Percentiles rank a stretch among this genome's conserved stretches.
These are phyloP conservation scores for Curvularia sp. DNA, from an alignment of 2,329 filamentous ascomycete genomes.

Conservation along the genomic window DNA sequence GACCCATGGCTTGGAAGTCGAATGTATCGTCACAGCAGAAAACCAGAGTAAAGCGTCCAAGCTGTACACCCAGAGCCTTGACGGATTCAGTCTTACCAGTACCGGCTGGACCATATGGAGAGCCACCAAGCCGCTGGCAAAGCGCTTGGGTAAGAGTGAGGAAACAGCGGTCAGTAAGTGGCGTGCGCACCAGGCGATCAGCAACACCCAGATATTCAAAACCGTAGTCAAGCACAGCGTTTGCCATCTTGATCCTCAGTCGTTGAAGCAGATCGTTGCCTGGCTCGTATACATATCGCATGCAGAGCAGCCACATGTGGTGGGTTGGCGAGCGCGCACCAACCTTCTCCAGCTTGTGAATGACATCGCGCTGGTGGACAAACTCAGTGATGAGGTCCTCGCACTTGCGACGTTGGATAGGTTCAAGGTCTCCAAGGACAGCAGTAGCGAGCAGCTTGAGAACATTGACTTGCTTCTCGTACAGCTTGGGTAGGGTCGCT, in stretches of 20 bases:
- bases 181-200: conserved; percentile 93
- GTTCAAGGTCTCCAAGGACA: conserved; percentile 86
- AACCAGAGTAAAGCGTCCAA: conserved; percentile 96
- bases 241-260: conserved; percentile 93
- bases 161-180: conserved; percentile 97
- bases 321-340: conserved; percentile 79
- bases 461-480: conserved; percentile 82
- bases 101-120: conserved; percentile 94
- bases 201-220: conserved; percentile 98
- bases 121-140: conserved; percentile 93
- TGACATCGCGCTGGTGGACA: conserved; percentile 93
- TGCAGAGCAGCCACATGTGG: conserved; percentile 92
- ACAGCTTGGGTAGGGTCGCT: conserved; percentile 70
- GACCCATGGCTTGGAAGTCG: conserved; percentile 99
- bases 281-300: conserved; percentile 90
- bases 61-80: conserved; percentile 93
- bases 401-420: conserved; percentile 92
- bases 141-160: conserved; percentile 95
- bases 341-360: conserved; percentile 80
- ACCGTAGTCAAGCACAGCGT: conserved; percentile 91
- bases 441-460: conserved; percentile 85
- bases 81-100: conserved; percentile 99
- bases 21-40: conserved; percentile 99
- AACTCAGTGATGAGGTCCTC: conserved; percentile 99
- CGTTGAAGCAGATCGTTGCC: conserved; percentile 84